Base-by-base conservation (phyloP, 495 filamentous ascomycete species). In the Aspergillus steynii region DNA sequence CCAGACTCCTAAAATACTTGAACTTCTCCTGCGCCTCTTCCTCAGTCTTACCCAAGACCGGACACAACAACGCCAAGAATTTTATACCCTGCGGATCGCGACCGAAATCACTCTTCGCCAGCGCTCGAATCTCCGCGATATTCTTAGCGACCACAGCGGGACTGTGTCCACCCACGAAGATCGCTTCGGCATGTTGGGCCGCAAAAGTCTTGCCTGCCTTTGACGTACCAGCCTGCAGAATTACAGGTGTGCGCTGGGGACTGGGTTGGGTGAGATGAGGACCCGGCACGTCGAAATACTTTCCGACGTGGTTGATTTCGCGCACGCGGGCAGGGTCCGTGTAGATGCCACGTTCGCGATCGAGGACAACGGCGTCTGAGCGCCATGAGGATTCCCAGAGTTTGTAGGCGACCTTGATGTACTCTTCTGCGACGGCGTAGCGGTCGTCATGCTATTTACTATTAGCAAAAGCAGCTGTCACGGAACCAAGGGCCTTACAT, bases 311-410 rank as follows among this genome's bases (percentile, higher is more conserved):
- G 72, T 89, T 84, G 72, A 91, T 90, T 59, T 83, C 65, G 3
- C 86, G 74, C 1, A 90, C 81, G 5, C 78, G 77, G 4, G 77
- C 64, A 1, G 88, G 87, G 31, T 86, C 81, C 4, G 83, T 84
- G 74, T 87, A 88, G 59, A 87, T 73, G 2, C 82, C 82, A 10
- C 68, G 72, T 54, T 80, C 67, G 47, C 80, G 79, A 61, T 90
- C 82, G 4, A 81, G 79, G 26, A 81, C 69, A 0, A 90, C 83
- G 47, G 88, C 86, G 60, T 90, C 88, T 58, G 84, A 80, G 5
- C 86, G 78, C 87, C 87, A 90, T 9, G 86, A 89, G 20, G 85
- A 86, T 63, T 90, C 83, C 72, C 83, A 83, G 2, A 91, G 82
- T 65, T 89, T 89, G 78, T 90, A 90, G 58, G 88, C 79, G 5